These are phyloP conservation scores for Clarireedia monteithiana DNA, from an alignment of 2,329 filamentous ascomycete species.

Conservation along the genomic window DNA sequence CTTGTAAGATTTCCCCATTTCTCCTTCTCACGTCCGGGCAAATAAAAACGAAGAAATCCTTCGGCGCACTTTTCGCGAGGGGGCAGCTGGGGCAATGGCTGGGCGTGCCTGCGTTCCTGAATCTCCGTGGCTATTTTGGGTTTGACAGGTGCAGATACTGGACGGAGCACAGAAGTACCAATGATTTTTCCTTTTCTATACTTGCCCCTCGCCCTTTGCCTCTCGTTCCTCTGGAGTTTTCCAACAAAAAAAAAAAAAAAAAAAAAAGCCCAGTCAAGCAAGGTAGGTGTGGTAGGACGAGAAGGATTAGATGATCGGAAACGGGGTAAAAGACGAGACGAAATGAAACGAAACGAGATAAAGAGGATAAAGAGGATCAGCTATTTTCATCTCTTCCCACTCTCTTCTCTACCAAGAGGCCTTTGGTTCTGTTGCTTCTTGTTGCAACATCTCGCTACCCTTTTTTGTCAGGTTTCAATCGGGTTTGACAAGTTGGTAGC, in stretches of 20 bases:
- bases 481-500: background rate
- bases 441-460: background rate
- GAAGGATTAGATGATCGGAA: constrained; percentile 7
- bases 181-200: background rate
- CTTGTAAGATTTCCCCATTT: background rate
- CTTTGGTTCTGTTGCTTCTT: background rate
- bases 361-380: background rate
- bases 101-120: constrained; percentile 5
- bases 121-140: constrained; percentile 6
- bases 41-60: background rate
- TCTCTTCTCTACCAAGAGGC: background rate
- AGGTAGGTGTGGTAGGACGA: background rate
- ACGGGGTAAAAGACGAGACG: background rate
- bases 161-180: background rate
- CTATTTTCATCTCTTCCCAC: background rate
- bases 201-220: background rate
- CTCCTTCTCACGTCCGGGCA: background rate
- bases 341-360: background rate
- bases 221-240: background rate
- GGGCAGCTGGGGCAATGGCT: background rate
- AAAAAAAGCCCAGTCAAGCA: background rate
- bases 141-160: background rate
- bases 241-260: background rate
- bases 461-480: background rate
- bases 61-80: background rate